Evolutionary conservation across 352 stramenopile species (phyloP), one percentile per base, ranked within the genome.

Genomic region (Globisporangium cylindrosporum): DNA sequence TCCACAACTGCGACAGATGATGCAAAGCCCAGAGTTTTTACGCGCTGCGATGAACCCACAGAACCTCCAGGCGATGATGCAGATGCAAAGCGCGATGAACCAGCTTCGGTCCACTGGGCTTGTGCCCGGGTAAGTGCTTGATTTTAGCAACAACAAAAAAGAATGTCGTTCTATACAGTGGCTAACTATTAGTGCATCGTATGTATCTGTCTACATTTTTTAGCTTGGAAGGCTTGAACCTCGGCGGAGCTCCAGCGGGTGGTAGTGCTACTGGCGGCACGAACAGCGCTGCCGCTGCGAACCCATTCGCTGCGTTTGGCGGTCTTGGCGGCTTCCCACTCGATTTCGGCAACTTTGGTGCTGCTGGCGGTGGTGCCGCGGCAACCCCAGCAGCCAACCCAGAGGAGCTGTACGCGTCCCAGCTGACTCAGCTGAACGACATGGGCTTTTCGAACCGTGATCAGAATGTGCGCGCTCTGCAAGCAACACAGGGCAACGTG

Each of bases 391-490:
- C 69, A 36, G 75, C 70, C 38, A 94, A 97, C 72, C 89, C 89
- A 2, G 88, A 94, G 59, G 84, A 96, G 65, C 73, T 83, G 5
- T 98, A 96, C 71, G 89, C 90, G 29, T 85, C 82, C 25, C 92
- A 98, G 73, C 72, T 98, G 38, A 82, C 78, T n/a, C 90, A 97
- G 73, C 78, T 98, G 51, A 82, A 78, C 51, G 90, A 97, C 70
- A 97, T 98, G 91, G 92, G 92, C 51, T 97, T 98, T 61, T 80
- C 82, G 7, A 93, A 98, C 77, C 81, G 85, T 24, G 88, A 93
- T 32, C 88, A 94, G 64, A 97, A 96, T 80, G 66, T 97, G 53
- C 82, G 89, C 34, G 91, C 89, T 56, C 76, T 98, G 63, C 88
- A 96, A 70, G 81, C 82, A 34, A 95, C 90, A 27, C 67, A 78